These are phyloP conservation scores for Ambispora gerdemannii DNA, from an alignment of 192 early-diverging fungal species.

Conservation along the genomic window DNA sequence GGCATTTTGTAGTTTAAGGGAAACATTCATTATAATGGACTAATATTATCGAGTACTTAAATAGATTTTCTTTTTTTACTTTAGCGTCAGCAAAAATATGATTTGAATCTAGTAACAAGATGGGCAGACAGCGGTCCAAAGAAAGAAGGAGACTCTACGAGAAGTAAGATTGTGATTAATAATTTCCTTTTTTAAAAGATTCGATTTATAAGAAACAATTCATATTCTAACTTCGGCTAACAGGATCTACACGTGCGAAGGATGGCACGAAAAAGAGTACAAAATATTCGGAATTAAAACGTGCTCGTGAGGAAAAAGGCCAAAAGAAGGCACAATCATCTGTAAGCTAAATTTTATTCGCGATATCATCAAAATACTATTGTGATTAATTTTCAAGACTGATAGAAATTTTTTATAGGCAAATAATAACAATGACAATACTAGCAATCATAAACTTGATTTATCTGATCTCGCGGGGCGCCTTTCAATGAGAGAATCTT, in stretches of 20 bases:
- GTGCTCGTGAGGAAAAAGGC: slow-evolving; percentile 54
- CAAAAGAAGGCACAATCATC: slow-evolving; percentile 12
- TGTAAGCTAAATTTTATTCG: not conserved
- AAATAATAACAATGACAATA: slow-evolving; percentile 5
- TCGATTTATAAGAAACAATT: not conserved
- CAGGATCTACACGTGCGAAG: slow-evolving; percentile 55
- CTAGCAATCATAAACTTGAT: not conserved
- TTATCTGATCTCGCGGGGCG: not conserved
- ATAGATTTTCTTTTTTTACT: not conserved
- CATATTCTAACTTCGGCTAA: not conserved
- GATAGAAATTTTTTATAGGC: not conserved
- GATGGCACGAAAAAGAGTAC: slow-evolving; percentile 37
- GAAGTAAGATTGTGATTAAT: not conserved
- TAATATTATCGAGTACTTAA: no score
- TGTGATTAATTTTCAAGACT: not conserved
- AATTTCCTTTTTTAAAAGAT: not conserved
- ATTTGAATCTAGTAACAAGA: not conserved
- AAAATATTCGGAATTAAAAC: slow-evolving; percentile 53
- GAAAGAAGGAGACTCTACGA: not conserved
- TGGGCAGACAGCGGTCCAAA: not conserved
- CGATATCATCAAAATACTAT: not conserved
- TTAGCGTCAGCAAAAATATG: not conserved
- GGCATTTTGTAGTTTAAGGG: not conserved
- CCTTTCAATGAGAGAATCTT: not conserved
- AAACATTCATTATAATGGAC: not conserved